These are phyloP conservation scores for Diaporthe aspalathi DNA, from an alignment of 2,329 filamentous ascomycete genomes.

Conservation along the genomic window DNA sequence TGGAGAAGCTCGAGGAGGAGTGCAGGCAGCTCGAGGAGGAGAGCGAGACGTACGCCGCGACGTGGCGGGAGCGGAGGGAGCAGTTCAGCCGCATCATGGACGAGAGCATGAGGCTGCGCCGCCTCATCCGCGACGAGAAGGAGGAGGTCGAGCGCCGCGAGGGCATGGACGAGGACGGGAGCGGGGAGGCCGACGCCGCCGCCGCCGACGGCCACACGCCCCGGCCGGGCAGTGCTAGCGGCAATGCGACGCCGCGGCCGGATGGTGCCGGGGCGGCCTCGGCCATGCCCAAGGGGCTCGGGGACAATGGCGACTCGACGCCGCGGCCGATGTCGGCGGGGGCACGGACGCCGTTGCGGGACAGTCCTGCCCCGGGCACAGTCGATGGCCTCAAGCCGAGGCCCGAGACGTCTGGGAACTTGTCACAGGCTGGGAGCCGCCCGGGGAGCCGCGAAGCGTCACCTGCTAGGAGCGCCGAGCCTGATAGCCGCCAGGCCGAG, in stretches of 20 bases:
- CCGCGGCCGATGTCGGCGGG: slow-evolving; percentile 45
- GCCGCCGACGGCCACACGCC: slow-evolving; percentile 64
- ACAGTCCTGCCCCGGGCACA: slow-evolving; percentile 47
- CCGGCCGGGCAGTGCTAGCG: slow-evolving; percentile 60
- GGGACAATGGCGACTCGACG: slow-evolving; percentile 43
- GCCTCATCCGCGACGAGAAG: slow-evolving; percentile 93
- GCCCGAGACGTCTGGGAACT: slow-evolving; percentile 46
- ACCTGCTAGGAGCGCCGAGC: slow-evolving; percentile 46
- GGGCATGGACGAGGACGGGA: slow-evolving; percentile 77
- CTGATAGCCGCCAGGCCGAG: slow-evolving; percentile 44
- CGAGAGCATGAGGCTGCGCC: slow-evolving; percentile 86
- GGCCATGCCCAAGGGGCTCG: slow-evolving; percentile 39
- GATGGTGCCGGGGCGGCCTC: slow-evolving; percentile 54
- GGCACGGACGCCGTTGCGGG: slow-evolving; percentile 46
- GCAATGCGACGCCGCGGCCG: slow-evolving; percentile 62
- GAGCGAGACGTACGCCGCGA: slow-evolving; percentile 81
- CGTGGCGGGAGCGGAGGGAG: slow-evolving; percentile 85
- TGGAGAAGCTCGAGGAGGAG: slow-evolving; percentile 87
- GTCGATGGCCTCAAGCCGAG: slow-evolving; percentile 49
- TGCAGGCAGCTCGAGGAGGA: slow-evolving; percentile 89
- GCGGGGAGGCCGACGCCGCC: slow-evolving; percentile 55
- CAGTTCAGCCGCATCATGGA: slow-evolving; percentile 92
- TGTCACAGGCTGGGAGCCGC: slow-evolving; percentile 55
- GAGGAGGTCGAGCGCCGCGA: slow-evolving; percentile 91
- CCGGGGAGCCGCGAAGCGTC: slow-evolving; percentile 53